Conservation (phyloP, 2,329 filamentous ascomycete species). For the Apiospora aurea region DNA sequence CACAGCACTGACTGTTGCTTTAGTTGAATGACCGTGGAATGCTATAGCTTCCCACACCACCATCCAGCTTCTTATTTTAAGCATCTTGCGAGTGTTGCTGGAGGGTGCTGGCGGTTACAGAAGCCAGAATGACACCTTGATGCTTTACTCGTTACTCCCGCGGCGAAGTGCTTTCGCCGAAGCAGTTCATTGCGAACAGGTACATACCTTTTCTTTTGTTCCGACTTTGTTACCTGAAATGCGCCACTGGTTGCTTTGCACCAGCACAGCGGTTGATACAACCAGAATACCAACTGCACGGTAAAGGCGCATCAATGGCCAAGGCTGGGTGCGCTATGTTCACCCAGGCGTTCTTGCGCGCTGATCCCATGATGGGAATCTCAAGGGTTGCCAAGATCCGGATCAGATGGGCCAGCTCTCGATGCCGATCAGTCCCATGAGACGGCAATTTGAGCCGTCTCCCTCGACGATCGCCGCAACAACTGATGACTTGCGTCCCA, state of each 20-base stretch:
- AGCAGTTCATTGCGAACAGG: slow-evolving; percentile 1
- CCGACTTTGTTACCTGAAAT: background rate
- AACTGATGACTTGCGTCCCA: slow-evolving; percentile 11
- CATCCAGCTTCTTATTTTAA: background rate
- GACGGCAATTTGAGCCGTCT: slow-evolving; percentile 6
- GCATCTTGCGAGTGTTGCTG: background rate
- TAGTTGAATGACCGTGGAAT: slow-evolving; percentile 1
- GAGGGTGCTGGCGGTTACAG: background rate
- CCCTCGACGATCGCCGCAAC: background rate
- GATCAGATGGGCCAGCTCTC: slow-evolving; percentile 11
- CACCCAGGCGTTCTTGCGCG: background rate
- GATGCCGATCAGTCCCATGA: slow-evolving; percentile 15
- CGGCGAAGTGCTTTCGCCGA: background rate
- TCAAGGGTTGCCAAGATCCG: slow-evolving; percentile 9
- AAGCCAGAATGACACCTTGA: background rate
- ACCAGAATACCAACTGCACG: background rate
- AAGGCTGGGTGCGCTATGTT: background rate
- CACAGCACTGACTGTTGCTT: background rate
- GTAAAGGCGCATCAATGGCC: background rate
- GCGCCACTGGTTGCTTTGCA: background rate
- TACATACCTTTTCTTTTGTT: background rate
- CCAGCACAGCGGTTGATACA: background rate
- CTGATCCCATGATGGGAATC: slow-evolving; percentile 18
- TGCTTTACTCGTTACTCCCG: background rate
- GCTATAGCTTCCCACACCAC: slow-evolving; percentile 10